Conservation (phyloP, 768 basidiomycete genomes). For the Naematelia encephala region DNA sequence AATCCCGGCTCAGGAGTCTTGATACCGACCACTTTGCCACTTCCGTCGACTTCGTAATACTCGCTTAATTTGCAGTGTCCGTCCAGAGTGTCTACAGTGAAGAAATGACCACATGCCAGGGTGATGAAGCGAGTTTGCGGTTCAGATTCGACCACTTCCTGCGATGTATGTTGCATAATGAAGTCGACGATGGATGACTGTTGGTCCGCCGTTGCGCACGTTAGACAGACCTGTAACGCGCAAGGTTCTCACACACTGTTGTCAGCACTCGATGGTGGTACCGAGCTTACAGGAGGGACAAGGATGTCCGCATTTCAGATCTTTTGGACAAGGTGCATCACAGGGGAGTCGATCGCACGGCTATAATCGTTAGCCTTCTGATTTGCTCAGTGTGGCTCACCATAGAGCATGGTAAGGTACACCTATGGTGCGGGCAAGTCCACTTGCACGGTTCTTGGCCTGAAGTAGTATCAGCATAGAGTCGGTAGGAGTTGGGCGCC, state of each 20-base stretch:
- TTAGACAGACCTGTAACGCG: constrained; percentile 57
- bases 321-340: constrained; percentile 57
- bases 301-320: constrained; percentile 60
- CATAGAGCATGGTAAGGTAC: constrained; percentile 67
- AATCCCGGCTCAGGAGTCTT: constrained; percentile 53
- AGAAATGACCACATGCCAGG: constrained; percentile 62
- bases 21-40: constrained; percentile 51
- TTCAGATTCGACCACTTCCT: constrained; percentile 57
- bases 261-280: constrained; percentile 2
- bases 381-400: constrained; percentile 52
- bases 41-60: constrained; percentile 55
- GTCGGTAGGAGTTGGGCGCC: background rate
- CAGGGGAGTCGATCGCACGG: constrained; percentile 67
- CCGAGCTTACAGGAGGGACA: constrained; percentile 63
- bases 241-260: constrained; percentile 67
- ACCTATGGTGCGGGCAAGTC: constrained; percentile 59
- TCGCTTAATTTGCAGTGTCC: constrained; percentile 58
- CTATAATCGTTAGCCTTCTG: constrained; percentile 46
- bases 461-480: constrained; percentile 45
- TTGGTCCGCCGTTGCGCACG: constrained; percentile 54
- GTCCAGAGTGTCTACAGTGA: constrained; percentile 70
- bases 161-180: constrained; percentile 58
- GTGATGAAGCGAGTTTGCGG: constrained; percentile 58
- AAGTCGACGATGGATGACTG: constrained; percentile 60
- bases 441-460: constrained; percentile 65